Evolutionary conservation across 2,329 filamentous ascomycete species (phyloP).

Genomic region (Trichoderma sp.): DNA sequence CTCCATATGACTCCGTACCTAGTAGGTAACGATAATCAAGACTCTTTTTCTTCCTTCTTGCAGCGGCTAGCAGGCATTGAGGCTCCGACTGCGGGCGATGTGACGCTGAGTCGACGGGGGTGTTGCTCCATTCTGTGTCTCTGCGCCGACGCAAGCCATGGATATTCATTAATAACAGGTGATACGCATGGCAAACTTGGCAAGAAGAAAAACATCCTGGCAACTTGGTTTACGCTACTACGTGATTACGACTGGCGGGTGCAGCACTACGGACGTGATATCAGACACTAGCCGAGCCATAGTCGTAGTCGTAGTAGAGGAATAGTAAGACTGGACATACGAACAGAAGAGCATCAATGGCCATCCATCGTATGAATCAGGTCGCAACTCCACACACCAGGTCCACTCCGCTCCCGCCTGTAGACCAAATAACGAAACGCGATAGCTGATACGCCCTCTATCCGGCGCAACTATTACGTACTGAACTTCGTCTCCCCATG

Average conservation of each 20-base stretch:
- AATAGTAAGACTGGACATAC: background rate
- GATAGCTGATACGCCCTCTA: background rate
- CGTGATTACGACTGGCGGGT: background rate
- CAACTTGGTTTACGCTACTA: background rate
- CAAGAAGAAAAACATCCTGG: background rate
- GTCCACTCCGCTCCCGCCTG: conserved; percentile 6
- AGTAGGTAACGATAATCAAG: background rate
- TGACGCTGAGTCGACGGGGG: conserved; percentile 4
- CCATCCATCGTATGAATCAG: background rate
- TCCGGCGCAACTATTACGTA: conserved; percentile 14
- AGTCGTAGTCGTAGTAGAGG: background rate
- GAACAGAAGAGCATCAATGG: background rate
- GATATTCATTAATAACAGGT: background rate
- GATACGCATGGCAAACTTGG: conserved; percentile 2
- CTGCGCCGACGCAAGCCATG: conserved; percentile 14
- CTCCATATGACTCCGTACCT: background rate
- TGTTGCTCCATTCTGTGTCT: conserved; percentile 7
- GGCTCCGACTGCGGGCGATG: conserved; percentile 11
- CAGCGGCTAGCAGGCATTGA: background rate
- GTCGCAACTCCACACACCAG: background rate
- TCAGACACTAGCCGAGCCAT: background rate
- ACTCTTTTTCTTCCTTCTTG: background rate
- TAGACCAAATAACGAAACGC: background rate
- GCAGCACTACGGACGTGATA: background rate
- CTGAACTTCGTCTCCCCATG: background rate